A percentile compares a stretch with the other conserved stretches of the same genome.
phyloP scores from a whole-genome alignment of 768 basidiomycete genomes.

The Psilocybe tampanensis region DNA sequence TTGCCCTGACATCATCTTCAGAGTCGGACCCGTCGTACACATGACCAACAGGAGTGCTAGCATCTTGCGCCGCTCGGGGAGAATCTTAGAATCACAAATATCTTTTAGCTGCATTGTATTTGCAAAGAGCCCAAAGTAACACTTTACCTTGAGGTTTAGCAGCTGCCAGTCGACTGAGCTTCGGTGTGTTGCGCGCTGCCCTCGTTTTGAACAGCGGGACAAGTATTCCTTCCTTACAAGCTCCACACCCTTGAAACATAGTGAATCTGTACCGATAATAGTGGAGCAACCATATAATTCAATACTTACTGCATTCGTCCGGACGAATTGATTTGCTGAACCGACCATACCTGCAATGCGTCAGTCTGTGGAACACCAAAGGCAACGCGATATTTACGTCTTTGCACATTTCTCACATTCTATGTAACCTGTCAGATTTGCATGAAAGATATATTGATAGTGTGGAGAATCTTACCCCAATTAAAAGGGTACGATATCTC shows the following conservation, averaged over 20 bases:
- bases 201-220: constrained; percentile 55
- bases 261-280: neutral
- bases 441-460: neutral
- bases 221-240: constrained; percentile 61
- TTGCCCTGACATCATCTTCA: constrained; percentile 29
- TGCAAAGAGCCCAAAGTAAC: neutral
- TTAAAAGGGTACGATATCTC: constrained; percentile 73
- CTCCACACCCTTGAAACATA: constrained; percentile 59
- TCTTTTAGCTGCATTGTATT: neutral
- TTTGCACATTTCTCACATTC: constrained; percentile 68
- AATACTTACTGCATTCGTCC: constrained; percentile 58
- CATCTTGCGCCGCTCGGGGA: constrained; percentile 21
- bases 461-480: constrained; percentile 58
- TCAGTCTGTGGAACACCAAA: neutral
- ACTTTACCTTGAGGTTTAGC: constrained; percentile 45
- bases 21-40: constrained; percentile 19
- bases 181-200: constrained; percentile 33
- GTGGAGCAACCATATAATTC: neutral
- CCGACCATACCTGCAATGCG: constrained; percentile 61
- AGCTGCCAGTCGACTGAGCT: constrained; percentile 46
- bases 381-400: constrained; percentile 42
- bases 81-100: constrained; percentile 28
- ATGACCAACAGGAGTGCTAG: neutral
- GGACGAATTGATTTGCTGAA: constrained; percentile 73
- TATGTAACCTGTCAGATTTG: constrained; percentile 26